Evolutionary conservation across 1,139 yeast species (phyloP).

Genomic region (Yamadazyma oceani): DNA sequence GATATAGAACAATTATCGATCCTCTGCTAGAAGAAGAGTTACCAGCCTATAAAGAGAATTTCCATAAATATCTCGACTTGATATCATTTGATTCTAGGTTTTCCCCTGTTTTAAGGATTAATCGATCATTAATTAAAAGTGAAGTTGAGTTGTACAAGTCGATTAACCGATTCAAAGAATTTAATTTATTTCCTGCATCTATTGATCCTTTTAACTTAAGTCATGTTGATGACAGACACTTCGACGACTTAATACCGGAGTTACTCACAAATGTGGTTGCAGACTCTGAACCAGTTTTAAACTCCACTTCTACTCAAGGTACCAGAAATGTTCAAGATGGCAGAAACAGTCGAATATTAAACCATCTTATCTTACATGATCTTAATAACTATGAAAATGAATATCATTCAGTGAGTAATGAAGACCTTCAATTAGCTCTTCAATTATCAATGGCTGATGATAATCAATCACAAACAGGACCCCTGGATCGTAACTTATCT

Average conservation of each 20-base stretch:
- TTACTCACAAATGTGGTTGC: slow-evolving; percentile 18
- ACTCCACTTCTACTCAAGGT: background rate
- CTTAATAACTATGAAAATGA: slow-evolving; percentile 9
- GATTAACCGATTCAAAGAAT: slow-evolving; percentile 27
- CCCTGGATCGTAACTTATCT: background rate
- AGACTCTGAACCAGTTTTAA: background rate
- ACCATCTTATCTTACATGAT: slow-evolving; percentile 9
- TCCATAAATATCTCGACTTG: slow-evolving; percentile 37
- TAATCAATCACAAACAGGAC: background rate
- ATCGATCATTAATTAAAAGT: slow-evolving; percentile 29
- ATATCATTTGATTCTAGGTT: slow-evolving; percentile 44
- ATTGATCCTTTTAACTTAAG: slow-evolving; percentile 39
- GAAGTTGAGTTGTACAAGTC: slow-evolving; percentile 26
- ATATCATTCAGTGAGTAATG: slow-evolving; percentile 2
- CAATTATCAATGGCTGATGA: slow-evolving; percentile 6
- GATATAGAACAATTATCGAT: background rate
- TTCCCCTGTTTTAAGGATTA: slow-evolving; percentile 39
- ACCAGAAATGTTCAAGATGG: background rate
- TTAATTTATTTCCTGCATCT: slow-evolving; percentile 32
- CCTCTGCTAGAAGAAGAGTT: slow-evolving; percentile 21
- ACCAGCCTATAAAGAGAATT: slow-evolving; percentile 40
- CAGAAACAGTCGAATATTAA: slow-evolving; percentile 5
- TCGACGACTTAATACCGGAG: slow-evolving; percentile 34
- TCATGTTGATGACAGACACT: slow-evolving; percentile 39
- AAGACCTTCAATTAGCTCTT: slow-evolving; percentile 6